Conservation (phyloP, 768 basidiomycete genomes). For the Boletus edulis region DNA sequence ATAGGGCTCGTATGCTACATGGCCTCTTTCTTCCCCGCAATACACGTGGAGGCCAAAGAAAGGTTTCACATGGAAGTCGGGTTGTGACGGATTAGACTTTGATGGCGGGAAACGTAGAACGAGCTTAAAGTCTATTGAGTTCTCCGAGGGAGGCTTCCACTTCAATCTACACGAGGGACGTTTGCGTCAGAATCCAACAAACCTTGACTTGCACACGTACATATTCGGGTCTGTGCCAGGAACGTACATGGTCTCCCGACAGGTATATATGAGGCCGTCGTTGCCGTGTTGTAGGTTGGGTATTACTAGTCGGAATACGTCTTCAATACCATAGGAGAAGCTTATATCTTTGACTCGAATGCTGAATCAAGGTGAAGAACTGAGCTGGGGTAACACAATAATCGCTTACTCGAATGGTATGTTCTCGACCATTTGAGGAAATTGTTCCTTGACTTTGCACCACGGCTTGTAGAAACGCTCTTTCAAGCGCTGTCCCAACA, state of each 20-base stretch:
- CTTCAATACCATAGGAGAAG: conserved; percentile 82
- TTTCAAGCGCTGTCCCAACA: conserved; percentile 46
- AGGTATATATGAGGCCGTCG: conserved; percentile 96
- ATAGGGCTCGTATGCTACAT: conserved; percentile 71
- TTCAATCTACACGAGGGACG: conserved; percentile 62
- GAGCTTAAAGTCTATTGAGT: conserved; percentile 97
- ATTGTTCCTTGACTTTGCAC: conserved; percentile 60
- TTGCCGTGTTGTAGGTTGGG: conserved; percentile 86
- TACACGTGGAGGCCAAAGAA: conserved; percentile 81
- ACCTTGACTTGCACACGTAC: conserved; percentile 70
- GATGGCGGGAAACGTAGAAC: conserved; percentile 87
- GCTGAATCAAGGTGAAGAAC: conserved; percentile 39
- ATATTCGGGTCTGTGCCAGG: conserved; percentile 86
- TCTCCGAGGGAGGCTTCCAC: conserved; percentile 98
- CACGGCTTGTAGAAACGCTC: conserved; percentile 85
- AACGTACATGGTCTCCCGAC: conserved; percentile 77
- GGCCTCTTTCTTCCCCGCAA: conserved; percentile 62
- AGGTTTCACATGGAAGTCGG: conserved; percentile 85
- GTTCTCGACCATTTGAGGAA: conserved; percentile 58
- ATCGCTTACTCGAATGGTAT: conserved; percentile 82
- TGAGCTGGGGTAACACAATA: not conserved
- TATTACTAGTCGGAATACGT: conserved; percentile 82
- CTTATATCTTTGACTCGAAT: conserved; percentile 86
- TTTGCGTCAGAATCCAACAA: not conserved
- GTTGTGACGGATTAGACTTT: conserved; percentile 47